phyloP scores from a whole-genome alignment of 2,329 filamentous ascomycete species.

The Graphilbum fragrans region DNA sequence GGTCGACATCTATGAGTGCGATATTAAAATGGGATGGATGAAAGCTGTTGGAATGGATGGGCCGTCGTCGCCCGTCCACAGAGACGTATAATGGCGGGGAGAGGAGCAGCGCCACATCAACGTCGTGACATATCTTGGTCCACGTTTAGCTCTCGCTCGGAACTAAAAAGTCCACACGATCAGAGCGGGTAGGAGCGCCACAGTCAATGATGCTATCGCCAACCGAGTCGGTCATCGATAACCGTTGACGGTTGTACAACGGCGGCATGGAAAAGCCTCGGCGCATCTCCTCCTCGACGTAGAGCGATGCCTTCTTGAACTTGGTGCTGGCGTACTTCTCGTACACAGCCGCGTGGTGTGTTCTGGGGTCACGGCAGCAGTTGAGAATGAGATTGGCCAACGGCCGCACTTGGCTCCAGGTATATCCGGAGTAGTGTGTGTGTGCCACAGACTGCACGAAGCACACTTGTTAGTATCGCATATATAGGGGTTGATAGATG shows the following conservation, averaged over 20 bases:
- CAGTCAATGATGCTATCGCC: not conserved
- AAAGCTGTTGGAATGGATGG: too few species aligned
- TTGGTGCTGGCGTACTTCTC: conserved; percentile 85
- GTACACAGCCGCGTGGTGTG: conserved; percentile 77
- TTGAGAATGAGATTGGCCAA: conserved; percentile 70
- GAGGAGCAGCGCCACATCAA: not conserved
- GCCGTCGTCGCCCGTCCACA: too few species aligned
- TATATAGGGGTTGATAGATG: not conserved
- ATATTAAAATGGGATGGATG: not conserved
- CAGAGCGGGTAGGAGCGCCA: not conserved
- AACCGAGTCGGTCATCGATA: conserved; percentile 3
- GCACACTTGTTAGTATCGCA: not conserved
- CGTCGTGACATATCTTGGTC: too few species aligned
- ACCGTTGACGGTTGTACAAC: conserved; percentile 1
- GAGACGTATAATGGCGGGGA: too few species aligned
- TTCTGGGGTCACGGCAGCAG: conserved; percentile 69
- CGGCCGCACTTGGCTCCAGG: conserved; percentile 68
- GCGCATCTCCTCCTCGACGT: conserved; percentile 63
- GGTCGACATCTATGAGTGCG: not conserved
- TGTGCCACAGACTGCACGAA: conserved; percentile 58
- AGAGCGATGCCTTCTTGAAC: conserved; percentile 73
- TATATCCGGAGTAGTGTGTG: conserved; percentile 89
- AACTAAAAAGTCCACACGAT: not conserved
- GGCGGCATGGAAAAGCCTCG: conserved; percentile 41
- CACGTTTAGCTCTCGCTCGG: conserved; percentile 1